Base-by-base conservation (phyloP, 2,329 filamentous ascomycete species). In the Trichophyton simii region DNA sequence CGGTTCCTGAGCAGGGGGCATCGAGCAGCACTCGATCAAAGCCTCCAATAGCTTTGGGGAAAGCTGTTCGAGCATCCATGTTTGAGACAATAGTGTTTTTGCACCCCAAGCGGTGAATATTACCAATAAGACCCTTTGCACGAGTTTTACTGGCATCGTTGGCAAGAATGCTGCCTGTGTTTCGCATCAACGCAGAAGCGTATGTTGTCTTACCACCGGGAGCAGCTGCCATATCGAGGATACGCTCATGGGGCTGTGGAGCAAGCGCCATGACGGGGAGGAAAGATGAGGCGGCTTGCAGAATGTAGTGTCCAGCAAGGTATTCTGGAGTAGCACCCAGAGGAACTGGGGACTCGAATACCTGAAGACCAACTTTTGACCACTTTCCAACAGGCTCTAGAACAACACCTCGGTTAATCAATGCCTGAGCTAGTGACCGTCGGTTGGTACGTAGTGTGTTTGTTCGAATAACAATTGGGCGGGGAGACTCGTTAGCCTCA, bases 351-450 rank as follows among this genome's bases (percentile, higher is more conserved):
- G 88, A 89, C 75, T 99, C 94, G 73, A 99, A 99, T 63, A 99
- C 85, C 74, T 99, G 94, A 46, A 99, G 82, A 57, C 94, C 94
- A 65, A 99, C 91, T 78, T 99, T 99, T 67, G 88, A 94, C 94
- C 94, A 99, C 76, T 97, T 97, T 64, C 94, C 94, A 18, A 99
- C 90, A 1, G 94, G 94, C 75, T 99, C 92, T 44, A 99, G 83
- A 13, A 91, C 95, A 57, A 99, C 94, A 66, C 94, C 94, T 65
- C 92, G 88, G 78, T 96, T 96, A 80, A 96, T 96, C 63, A 96
- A 82, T 1, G 91, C 83, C 74, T 96, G 91, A 8, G 94, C 94
- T 18, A 99, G 86, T 65, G 95, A 91, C 67, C 85, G 77, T 66
- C 85, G 79, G 69, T 86, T 84, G 15, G 85, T 87, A 68, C 90